These are phyloP conservation scores for Venturia asperata DNA, from an alignment of 2,329 filamentous ascomycete genomes.

Conservation along the genomic window DNA sequence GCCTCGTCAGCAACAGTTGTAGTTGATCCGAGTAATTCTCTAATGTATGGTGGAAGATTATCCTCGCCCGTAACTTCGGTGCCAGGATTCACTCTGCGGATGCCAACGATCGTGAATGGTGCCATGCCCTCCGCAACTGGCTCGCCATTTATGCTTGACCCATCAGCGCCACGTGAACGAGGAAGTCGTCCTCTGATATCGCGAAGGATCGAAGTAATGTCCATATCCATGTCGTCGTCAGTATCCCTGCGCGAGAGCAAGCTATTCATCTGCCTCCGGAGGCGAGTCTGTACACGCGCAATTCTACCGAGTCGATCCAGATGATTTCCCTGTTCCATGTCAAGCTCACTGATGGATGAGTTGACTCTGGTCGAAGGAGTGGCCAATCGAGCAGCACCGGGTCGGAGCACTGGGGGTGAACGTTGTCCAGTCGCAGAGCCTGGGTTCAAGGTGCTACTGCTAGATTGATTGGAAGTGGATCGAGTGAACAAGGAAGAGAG, in stretches of 20 bases:
- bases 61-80: slow-evolving; percentile 40
- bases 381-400: slow-evolving; percentile 11
- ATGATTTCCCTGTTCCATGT: not conserved
- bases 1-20: not conserved
- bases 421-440: not conserved
- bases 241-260: not conserved
- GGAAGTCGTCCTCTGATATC: slow-evolving; percentile 10
- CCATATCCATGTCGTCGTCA: not conserved
- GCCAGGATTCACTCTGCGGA: slow-evolving; percentile 55
- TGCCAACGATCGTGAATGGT: slow-evolving; percentile 63
- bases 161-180: slow-evolving; percentile 25
- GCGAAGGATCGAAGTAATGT: slow-evolving; percentile 8
- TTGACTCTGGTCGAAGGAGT: not conserved
- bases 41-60: slow-evolving; percentile 41
- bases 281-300: not conserved
- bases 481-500: slow-evolving; percentile 14
- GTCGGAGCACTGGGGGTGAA: slow-evolving; percentile 6
- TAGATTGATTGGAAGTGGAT: not conserved
- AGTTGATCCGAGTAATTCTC: slow-evolving; percentile 45
- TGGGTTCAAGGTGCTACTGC: slow-evolving; percentile 4
- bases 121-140: slow-evolving; percentile 52
- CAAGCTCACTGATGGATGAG: not conserved
- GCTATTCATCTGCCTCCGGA: not conserved
- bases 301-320: not conserved
- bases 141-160: slow-evolving; percentile 32